A percentile compares a stretch with the other conserved stretches of the same genome.
These are phyloP conservation scores for Anthoceros angustus DNA, from an alignment of 225 moss, liverwort and hornwort species.

Conservation along the genomic window DNA sequence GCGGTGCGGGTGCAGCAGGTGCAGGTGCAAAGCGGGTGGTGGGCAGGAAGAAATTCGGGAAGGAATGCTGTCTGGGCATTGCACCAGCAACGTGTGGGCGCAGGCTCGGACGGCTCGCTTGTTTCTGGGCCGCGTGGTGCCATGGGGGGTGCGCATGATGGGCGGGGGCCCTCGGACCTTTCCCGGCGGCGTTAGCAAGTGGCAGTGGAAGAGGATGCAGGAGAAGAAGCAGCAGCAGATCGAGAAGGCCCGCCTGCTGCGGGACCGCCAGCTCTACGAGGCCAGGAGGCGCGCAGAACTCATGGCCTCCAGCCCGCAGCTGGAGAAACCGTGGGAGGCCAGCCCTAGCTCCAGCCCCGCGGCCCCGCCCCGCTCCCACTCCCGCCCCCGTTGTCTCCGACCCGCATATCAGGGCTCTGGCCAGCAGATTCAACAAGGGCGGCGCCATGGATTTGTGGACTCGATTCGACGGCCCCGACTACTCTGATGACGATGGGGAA, in stretches of 20 bases:
- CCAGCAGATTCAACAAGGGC: constrained; percentile 48
- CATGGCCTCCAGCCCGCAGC: constrained; percentile 30
- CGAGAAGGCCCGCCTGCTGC: constrained; percentile 70
- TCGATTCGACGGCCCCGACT: constrained; percentile 54
- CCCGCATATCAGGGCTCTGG: constrained; percentile 52
- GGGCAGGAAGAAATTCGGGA: no score
- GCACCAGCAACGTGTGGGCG: no score
- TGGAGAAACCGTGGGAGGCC: constrained; percentile 76
- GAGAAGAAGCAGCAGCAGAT: constrained; percentile 77
- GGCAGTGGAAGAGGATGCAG: constrained; percentile 97
- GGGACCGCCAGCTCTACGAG: constrained; percentile 78
- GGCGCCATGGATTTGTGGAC: constrained; percentile 87
- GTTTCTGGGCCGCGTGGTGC: no score
- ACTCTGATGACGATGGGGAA: constrained; percentile 25
- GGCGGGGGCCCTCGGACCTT: constrained; percentile 91
- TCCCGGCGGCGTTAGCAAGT: constrained; percentile 85
- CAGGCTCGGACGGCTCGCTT: no score
- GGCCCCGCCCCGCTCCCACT: constrained; percentile 19
- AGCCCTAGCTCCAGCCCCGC: no score
- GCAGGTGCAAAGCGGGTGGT: no score
- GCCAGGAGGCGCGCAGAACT: constrained; percentile 63
- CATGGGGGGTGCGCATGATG: constrained; percentile 57
- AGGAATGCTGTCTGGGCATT: no score
- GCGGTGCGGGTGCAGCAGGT: no score
- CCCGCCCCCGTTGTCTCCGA: constrained; percentile 52